Base-by-base conservation (phyloP, 1,139 yeast genomes). In the Debaryomycetaceae sp. region DNA sequence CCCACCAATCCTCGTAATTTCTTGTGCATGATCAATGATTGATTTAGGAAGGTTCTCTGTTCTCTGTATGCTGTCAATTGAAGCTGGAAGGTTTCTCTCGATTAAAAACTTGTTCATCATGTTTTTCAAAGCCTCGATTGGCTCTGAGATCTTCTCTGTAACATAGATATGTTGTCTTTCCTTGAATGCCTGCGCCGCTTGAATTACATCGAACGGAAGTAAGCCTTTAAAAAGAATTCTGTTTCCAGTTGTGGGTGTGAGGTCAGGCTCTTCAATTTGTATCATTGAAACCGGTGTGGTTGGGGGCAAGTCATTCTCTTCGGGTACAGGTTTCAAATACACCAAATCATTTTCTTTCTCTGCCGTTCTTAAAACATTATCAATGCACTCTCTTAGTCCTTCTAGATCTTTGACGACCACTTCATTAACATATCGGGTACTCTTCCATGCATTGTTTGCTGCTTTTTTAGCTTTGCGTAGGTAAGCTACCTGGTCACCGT, bases 261-360 rank as follows among this genome's bases (percentile, higher is more conserved):
- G 68, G 1, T 65, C 68, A 0, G 79, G 73, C 0, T 65, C 54
- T 6, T 73, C 51, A 0, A 83, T 69, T 43, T 78, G 78, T 0
- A 84, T 88, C 74, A 86, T 79, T 6, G 76, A 61, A 0, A 80
- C 83, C 1, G 79, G 75, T 0, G 66, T 59, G 5, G 84, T 66
- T 0, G 68, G 58, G 1, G 80, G 68, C 5, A 83, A 56, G 2
- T 72, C 69, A 0, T 62, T 51, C 4, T 59, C 61, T 0, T 57
- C 57, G 0, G 96, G 95, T 0, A 89, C 82, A 1, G 71, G 64
- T 50, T 85, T 83, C 39, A 87, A 63, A 61, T 88, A 88, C 5
- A 90, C 82, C 55, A 89, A 69, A 56, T 88, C 93, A 58, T 90
- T 90, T 52, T 90, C 97, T 54, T 82, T 77, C 52, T 86, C 90